Conservation (phyloP, 2,329 filamentous ascomycete genomes). For the Erysiphe neolycopersici region DNA sequence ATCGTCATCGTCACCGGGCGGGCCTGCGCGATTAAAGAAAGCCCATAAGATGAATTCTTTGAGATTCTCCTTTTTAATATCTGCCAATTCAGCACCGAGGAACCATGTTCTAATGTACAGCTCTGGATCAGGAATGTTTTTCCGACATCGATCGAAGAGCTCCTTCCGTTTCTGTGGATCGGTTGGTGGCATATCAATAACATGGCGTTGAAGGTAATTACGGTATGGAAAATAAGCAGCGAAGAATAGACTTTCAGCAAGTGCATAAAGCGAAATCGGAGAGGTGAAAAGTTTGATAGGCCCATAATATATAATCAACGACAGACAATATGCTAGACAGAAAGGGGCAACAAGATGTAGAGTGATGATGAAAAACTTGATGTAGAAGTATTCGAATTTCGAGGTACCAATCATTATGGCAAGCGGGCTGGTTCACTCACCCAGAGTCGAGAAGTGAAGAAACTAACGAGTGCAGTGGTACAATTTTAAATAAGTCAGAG, state of each 20-base stretch:
- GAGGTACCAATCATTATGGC: slow-evolving; percentile 14
- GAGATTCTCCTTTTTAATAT: slow-evolving; percentile 30
- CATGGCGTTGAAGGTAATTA: slow-evolving; percentile 22
- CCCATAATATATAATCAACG: slow-evolving; percentile 12
- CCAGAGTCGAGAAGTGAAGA: no score
- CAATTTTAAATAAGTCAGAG: no score
- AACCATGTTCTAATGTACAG: slow-evolving; percentile 31
- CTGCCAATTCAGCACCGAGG: slow-evolving; percentile 21
- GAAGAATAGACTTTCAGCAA: slow-evolving; percentile 27
- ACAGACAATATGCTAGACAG: slow-evolving; percentile 20
- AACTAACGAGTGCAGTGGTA: no score
- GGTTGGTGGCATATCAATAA: slow-evolving; percentile 21
- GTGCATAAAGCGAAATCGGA: slow-evolving; percentile 5
- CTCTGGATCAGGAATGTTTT: slow-evolving; percentile 24
- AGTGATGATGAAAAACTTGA: slow-evolving; percentile 20
- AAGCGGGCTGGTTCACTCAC: no score
- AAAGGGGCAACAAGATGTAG: slow-evolving; percentile 23
- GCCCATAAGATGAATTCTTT: slow-evolving; percentile 35
- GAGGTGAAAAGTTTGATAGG: slow-evolving; percentile 9
- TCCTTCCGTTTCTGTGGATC: slow-evolving; percentile 19
- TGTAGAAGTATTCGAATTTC: slow-evolving; percentile 14
- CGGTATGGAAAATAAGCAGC: slow-evolving; percentile 25
- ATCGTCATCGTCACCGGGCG: slow-evolving; percentile 19
- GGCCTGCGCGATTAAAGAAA: slow-evolving; percentile 22
- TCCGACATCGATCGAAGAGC: slow-evolving; percentile 24